phyloP scores from a whole-genome alignment of 148 eudicot species.

The Beta vulgaris region DNA sequence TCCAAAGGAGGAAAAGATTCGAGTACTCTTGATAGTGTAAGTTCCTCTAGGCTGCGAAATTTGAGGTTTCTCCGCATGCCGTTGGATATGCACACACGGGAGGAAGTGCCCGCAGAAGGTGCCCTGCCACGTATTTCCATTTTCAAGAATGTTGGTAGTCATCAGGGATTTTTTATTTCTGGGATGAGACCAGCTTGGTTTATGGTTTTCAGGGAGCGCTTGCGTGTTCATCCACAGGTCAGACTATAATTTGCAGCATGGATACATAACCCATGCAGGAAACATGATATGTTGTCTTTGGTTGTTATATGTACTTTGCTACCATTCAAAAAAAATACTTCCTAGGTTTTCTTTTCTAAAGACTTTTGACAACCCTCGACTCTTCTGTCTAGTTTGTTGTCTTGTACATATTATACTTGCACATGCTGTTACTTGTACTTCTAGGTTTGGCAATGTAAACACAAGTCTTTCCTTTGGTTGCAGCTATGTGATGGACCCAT shows the following conservation, averaged over 20 bases:
- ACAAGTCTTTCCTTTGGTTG: conserved; percentile 20
- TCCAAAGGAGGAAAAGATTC: conserved; percentile 40
- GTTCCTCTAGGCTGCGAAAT: conserved; percentile 81
- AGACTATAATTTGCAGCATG: conserved; percentile 21
- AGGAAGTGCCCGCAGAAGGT: conserved; percentile 52
- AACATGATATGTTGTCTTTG: too few species aligned
- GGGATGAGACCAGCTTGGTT: conserved; percentile 92
- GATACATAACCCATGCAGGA: too few species aligned
- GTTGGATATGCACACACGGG: conserved; percentile 75
- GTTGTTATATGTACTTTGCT: not conserved
- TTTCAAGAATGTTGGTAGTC: conserved; percentile 85
- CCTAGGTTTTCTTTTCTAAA: not conserved
- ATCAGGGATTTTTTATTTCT: conserved; percentile 75
- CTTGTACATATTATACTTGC: not conserved
- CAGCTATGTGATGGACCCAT: conserved; percentile 96
- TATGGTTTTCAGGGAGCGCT: conserved; percentile 88
- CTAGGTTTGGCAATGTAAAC: not conserved
- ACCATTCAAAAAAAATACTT: not conserved
- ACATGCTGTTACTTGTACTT: not conserved
- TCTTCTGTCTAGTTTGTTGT: not conserved
- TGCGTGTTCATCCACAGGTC: conserved; percentile 97
- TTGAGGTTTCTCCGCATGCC: conserved; percentile 80
- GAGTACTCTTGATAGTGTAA: conserved; percentile 32
- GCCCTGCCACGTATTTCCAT: conserved; percentile 55
- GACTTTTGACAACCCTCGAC: not conserved